These are phyloP conservation scores for Pichia sp. DNA, from an alignment of 1,139 yeast species.

Conservation along the genomic window DNA sequence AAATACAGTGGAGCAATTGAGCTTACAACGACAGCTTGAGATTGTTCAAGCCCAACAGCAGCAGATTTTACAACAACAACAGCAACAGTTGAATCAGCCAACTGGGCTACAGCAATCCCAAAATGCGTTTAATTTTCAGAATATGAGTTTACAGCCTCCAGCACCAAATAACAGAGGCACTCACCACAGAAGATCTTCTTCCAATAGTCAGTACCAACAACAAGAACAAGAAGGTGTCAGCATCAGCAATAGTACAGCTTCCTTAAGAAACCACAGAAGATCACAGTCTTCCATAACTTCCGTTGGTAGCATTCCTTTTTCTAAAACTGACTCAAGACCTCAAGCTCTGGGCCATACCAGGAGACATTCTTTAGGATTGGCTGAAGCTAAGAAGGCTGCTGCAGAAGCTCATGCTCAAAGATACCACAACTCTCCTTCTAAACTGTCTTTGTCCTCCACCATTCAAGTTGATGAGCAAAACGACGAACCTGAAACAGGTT, in stretches of 20 bases:
- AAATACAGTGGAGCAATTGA: conserved; percentile 68
- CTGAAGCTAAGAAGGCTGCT: conserved; percentile 96
- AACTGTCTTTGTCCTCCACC: conserved; percentile 31
- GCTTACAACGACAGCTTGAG: conserved; percentile 87
- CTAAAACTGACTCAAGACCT: conserved; percentile 25
- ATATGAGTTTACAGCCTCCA: background rate
- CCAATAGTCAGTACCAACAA: conserved; percentile 23
- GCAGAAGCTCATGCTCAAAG: conserved; percentile 77
- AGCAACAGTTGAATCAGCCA: conserved; percentile 26
- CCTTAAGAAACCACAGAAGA: conserved; percentile 29
- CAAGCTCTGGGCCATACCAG: conserved; percentile 66
- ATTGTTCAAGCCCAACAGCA: conserved; percentile 89
- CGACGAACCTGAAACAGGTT: conserved; percentile 8
- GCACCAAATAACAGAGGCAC: conserved; percentile 1
- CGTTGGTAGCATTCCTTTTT: conserved; percentile 24
- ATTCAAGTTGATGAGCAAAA: conserved; percentile 15
- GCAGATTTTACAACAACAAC: conserved; percentile 50
- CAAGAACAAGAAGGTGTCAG: conserved; percentile 7
- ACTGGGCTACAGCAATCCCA: conserved; percentile 6
- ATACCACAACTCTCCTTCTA: conserved; percentile 35
- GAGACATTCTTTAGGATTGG: conserved; percentile 87
- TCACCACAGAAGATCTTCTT: conserved; percentile 30
- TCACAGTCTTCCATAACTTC: conserved; percentile 31
- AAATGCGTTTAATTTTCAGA: conserved; percentile 14
- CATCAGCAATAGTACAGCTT: conserved; percentile 10